Percentiles rank a stretch among this genome's conserved stretches.
Evolutionary conservation across 2,329 filamentous ascomycete species (phyloP).

Genomic region (Knufia petricola): DNA sequence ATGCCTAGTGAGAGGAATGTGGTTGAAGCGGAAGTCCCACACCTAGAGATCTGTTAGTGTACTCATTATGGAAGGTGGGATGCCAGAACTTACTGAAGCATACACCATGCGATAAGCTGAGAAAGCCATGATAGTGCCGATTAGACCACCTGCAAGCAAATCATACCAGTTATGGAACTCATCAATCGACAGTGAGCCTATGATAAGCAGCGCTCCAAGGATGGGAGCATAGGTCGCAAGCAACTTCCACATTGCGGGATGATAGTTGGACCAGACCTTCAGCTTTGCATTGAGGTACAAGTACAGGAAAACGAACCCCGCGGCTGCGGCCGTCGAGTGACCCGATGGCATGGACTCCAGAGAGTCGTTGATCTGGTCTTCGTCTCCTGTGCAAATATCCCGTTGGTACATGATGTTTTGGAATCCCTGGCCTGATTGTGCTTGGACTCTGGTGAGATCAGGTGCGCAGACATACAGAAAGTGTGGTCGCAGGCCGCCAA

Average conservation of each 20-base stretch:
- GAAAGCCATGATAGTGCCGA: conserved; percentile 58
- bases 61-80: too few species aligned
- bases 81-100: too few species aligned
- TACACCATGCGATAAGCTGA: conserved; percentile 59
- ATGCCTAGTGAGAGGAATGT: conserved; percentile 54
- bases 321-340: conserved; percentile 56
- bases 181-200: conserved; percentile 60
- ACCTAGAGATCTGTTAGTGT: too few species aligned
- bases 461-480: conserved; percentile 64
- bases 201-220: conserved; percentile 58
- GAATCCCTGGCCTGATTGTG: conserved; percentile 33
- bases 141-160: conserved; percentile 54
- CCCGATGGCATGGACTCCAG: conserved; percentile 65
- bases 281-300: conserved; percentile 71
- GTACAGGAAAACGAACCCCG: conserved; percentile 48
- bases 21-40: conserved; percentile 60
- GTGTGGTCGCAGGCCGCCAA: conserved; percentile 62
- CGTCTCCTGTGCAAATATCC: conserved; percentile 60
- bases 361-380: conserved; percentile 55
- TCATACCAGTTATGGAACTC: conserved; percentile 71
- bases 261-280: conserved; percentile 64
- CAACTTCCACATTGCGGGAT: conserved; percentile 65
- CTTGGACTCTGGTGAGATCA: conserved; percentile 34
- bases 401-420: conserved; percentile 57
- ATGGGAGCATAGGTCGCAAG: conserved; percentile 55